Evolutionary conservation across 306 rosid genomes (phyloP).

Genomic region (Quercus parvula): DNA sequence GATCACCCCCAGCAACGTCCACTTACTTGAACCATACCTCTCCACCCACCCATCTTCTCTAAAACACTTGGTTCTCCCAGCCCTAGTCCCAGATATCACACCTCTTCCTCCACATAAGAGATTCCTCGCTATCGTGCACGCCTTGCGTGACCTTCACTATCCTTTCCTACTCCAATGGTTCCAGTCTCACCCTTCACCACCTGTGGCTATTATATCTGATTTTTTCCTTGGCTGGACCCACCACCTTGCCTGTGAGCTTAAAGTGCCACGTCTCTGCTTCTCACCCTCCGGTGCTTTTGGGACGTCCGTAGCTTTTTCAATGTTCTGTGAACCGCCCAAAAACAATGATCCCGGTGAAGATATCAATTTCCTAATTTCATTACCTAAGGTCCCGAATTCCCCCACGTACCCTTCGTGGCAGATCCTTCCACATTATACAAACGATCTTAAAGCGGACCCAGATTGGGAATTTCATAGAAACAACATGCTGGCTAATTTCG

Average conservation of each 20-base stretch:
- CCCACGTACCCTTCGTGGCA: conserved; percentile 47
- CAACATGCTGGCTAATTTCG: conserved; percentile 2
- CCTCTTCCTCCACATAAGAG: not conserved
- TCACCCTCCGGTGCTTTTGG: conserved; percentile 40
- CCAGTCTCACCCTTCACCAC: conserved; percentile 19
- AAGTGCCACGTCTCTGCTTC: conserved; percentile 33
- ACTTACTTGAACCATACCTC: conserved; percentile 23
- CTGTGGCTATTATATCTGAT: conserved; percentile 42
- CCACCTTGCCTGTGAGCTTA: conserved; percentile 33
- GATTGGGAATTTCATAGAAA: conserved; percentile 24
- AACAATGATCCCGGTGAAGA: conserved; percentile 3
- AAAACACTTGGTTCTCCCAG: conserved; percentile 29
- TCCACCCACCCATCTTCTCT: conserved; percentile 31
- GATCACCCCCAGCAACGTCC: conserved; percentile 20
- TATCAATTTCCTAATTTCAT: conserved; percentile 5
- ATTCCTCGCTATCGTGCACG: not conserved
- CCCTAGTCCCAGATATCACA: not conserved
- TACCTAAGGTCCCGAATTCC: conserved; percentile 36
- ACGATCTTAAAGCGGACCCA: not conserved
- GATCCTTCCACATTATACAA: not conserved
- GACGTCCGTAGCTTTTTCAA: not conserved
- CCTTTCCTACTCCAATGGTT: conserved; percentile 35
- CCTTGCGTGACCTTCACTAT: conserved; percentile 34
- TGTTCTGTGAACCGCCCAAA: conserved; percentile 19
- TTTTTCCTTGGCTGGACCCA: conserved; percentile 57